Percentiles rank a stretch among this genome's conserved stretches.
phyloP scores from a whole-genome alignment of 2,329 filamentous ascomycete genomes.

The Penicillium aurantiogriseum region DNA sequence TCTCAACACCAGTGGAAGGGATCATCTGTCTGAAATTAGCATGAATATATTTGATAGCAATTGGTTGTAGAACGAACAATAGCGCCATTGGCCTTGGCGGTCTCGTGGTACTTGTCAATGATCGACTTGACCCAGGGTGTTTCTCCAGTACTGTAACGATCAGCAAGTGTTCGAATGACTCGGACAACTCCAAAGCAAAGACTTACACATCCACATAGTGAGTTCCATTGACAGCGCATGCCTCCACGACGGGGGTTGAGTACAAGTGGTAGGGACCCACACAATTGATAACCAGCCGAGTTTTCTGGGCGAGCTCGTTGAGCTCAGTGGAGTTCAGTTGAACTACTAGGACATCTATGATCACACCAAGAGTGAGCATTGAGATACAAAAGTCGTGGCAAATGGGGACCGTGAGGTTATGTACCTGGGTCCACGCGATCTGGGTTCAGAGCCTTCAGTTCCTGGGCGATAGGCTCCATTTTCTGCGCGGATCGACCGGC shows the following conservation, averaged over 20 bases:
- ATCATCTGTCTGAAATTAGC: slow-evolving; percentile 49
- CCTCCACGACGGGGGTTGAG: slow-evolving; percentile 63
- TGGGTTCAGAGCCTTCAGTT: slow-evolving; percentile 64
- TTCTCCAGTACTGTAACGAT: slow-evolving; percentile 55
- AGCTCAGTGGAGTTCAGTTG: slow-evolving; percentile 53
- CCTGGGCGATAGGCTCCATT: slow-evolving; percentile 65
- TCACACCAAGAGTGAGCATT: slow-evolving; percentile 10
- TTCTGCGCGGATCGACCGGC: slow-evolving; percentile 79
- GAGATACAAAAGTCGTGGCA: neutral
- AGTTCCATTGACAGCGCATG: slow-evolving; percentile 63
- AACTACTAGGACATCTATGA: slow-evolving; percentile 45
- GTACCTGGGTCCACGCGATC: slow-evolving; percentile 70
- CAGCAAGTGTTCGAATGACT: neutral
- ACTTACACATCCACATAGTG: slow-evolving; percentile 64
- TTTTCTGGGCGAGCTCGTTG: slow-evolving; percentile 53
- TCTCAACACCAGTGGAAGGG: slow-evolving; percentile 61
- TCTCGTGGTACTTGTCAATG: slow-evolving; percentile 59
- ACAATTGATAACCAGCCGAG: slow-evolving; percentile 59
- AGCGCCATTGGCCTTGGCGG: slow-evolving; percentile 58
- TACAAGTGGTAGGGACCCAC: slow-evolving; percentile 64
- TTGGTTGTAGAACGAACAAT: slow-evolving; percentile 48
- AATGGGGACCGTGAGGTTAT: neutral
- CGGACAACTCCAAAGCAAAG: neutral
- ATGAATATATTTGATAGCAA: neutral
- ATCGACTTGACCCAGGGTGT: slow-evolving; percentile 63